Conservation (phyloP, 257 asterid genomes). For the Nicotiana sylvestris region DNA sequence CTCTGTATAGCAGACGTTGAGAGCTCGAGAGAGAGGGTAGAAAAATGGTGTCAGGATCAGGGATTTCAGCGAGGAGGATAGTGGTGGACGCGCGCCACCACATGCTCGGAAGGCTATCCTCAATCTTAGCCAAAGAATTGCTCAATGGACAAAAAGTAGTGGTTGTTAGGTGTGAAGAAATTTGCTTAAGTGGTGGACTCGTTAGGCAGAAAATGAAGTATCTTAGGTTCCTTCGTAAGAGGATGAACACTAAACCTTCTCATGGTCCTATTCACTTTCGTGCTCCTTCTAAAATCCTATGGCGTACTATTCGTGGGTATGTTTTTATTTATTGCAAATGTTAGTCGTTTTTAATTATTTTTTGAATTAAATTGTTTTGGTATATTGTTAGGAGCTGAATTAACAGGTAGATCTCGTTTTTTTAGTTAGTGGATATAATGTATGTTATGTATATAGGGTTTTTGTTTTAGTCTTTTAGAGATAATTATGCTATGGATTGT, state of each 20-base stretch:
- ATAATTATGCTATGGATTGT: not conserved
- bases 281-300: conserved; percentile 7
- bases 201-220: conserved; percentile 13
- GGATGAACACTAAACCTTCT: conserved; percentile 3
- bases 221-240: not conserved
- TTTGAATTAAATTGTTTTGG: not conserved
- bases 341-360: not conserved
- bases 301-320: conserved; percentile 11
- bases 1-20: too few species aligned
- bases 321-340: not conserved
- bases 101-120: conserved; percentile 4
- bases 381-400: not conserved
- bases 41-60: conserved; percentile 5
- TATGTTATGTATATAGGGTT: too few species aligned
- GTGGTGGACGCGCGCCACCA: conserved; percentile 11
- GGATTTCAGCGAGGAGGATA: conserved; percentile 1
- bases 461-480: not conserved
- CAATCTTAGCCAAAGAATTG: not conserved
- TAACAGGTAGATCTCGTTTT: not conserved
- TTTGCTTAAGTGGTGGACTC: conserved; percentile 1
- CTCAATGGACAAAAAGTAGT: conserved; percentile 1
- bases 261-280: conserved; percentile 12
- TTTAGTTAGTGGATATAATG: too few species aligned
- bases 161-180: not conserved
- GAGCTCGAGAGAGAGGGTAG: not conserved